phyloP scores from a whole-genome alignment of 192 early-diverging fungal species.

The Coemansia sp. region DNA sequence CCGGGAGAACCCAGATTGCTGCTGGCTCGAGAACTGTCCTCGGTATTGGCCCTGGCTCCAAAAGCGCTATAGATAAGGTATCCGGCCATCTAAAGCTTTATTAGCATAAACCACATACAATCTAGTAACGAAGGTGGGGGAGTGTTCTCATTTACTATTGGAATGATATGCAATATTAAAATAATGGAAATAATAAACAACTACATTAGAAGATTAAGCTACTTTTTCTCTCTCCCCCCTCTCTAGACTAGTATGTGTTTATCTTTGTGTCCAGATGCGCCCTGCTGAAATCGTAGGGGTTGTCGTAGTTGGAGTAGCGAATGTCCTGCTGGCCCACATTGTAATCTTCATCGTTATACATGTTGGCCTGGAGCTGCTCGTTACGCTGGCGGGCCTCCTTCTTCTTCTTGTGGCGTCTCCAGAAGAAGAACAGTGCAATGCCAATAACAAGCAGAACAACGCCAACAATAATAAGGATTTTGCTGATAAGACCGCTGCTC shows the following conservation, averaged over 20 bases:
- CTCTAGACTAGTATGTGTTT: neutral
- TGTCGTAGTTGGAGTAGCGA: neutral
- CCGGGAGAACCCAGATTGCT: slow-evolving; percentile 76
- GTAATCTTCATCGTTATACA: slow-evolving; percentile 24
- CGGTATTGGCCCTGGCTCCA: slow-evolving; percentile 87
- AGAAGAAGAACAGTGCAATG: slow-evolving; percentile 22
- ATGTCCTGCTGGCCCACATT: slow-evolving; percentile 5
- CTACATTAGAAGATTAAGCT: neutral
- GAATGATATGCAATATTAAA: neutral
- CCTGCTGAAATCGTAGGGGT: neutral
- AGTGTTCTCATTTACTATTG: neutral
- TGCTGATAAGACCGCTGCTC: slow-evolving; percentile 24
- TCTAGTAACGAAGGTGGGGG: neutral
- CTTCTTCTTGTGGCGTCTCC: slow-evolving; percentile 30
- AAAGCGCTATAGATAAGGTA: slow-evolving; percentile 51
- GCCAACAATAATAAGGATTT: slow-evolving; percentile 32
- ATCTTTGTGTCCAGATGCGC: slow-evolving; percentile 7
- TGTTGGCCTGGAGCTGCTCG: slow-evolving; percentile 14
- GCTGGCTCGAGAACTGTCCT: slow-evolving; percentile 90
- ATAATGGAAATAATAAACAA: neutral
- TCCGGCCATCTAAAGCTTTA: slow-evolving; percentile 62
- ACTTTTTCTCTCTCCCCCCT: neutral
- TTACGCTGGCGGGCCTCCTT: slow-evolving; percentile 11
- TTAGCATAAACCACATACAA: slow-evolving; percentile 8
- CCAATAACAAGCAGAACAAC: slow-evolving; percentile 26